These are phyloP conservation scores for Stentor roeselii DNA, from an alignment of 73 alveolate genomes.

Conservation along the genomic window DNA sequence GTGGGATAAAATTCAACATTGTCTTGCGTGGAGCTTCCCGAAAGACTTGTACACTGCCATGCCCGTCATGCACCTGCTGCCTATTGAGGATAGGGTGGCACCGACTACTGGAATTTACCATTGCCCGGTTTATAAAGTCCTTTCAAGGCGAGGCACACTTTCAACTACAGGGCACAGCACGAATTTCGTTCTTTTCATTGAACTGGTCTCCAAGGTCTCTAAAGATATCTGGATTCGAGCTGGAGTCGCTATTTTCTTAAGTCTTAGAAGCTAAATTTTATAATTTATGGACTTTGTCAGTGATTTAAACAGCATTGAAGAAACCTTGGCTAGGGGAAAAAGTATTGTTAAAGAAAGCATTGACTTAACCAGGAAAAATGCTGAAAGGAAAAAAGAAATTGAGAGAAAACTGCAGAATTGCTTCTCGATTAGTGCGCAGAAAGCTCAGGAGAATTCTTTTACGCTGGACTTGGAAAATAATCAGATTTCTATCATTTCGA, in stretches of 20 bases:
- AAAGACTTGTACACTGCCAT: constrained; percentile 93
- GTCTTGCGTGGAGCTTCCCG: constrained; percentile 81
- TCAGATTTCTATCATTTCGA: neutral
- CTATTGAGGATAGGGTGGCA: constrained; percentile 38
- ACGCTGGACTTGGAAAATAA: neutral
- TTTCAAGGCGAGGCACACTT: constrained; percentile 94
- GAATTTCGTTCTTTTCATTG: constrained; percentile 90
- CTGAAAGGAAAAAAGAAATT: neutral
- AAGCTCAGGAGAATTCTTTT: neutral
- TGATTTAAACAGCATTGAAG: neutral
- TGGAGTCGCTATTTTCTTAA: constrained; percentile 98
- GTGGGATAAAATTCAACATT: constrained; percentile 84
- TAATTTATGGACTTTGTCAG: neutral
- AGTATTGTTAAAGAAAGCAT: neutral
- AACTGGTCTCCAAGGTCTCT: constrained; percentile 85
- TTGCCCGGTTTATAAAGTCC: constrained; percentile 77
- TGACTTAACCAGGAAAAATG: neutral
- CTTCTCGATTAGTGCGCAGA: too few relatives aligned
- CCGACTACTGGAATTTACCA: constrained; percentile 55
- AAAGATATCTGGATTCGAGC: constrained; percentile 97
- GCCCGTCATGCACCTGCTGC: constrained; percentile 91
- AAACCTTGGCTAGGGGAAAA: neutral
- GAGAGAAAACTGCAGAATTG: neutral
- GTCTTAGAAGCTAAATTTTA: neutral
- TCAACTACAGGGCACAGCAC: constrained; percentile 98